These are phyloP conservation scores for Yamadazyma buinensis DNA, from an alignment of 1,139 yeast species.

Conservation along the genomic window DNA sequence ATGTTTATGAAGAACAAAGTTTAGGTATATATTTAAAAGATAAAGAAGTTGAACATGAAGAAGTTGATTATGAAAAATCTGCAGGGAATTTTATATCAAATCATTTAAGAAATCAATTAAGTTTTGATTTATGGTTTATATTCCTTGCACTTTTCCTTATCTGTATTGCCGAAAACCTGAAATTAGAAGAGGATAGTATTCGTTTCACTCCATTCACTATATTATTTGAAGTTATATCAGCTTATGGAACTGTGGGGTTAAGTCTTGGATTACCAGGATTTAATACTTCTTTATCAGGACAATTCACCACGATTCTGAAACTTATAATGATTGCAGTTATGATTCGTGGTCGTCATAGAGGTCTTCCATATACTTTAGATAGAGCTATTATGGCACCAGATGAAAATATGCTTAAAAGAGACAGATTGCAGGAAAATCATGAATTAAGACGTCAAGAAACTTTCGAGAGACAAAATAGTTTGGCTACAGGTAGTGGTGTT, in stretches of 20 bases:
- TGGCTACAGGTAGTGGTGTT: constrained; percentile 4
- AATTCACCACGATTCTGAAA: constrained; percentile 72
- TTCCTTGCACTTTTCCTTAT: constrained; percentile 81
- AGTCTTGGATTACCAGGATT: constrained; percentile 76
- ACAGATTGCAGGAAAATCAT: constrained; percentile 60
- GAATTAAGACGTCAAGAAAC: constrained; percentile 38
- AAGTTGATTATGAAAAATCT: constrained; percentile 27
- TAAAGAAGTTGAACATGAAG: constrained; percentile 22
- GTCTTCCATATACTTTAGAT: constrained; percentile 88
- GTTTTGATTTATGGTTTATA: constrained; percentile 93
- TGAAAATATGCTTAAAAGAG: constrained; percentile 64
- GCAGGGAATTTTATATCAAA: constrained; percentile 71
- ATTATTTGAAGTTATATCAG: constrained; percentile 86
- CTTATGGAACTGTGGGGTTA: constrained; percentile 94
- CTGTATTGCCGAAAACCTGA: constrained; percentile 77
- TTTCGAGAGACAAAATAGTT: constrained; percentile 22
- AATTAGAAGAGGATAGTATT: constrained; percentile 43
- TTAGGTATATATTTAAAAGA: constrained; percentile 71
- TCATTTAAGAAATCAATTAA: constrained; percentile 86
- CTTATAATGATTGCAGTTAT: constrained; percentile 83
- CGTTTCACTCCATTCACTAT: constrained; percentile 67
- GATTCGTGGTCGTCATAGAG: constrained; percentile 96
- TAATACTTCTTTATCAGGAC: constrained; percentile 66
- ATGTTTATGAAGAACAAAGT: constrained; percentile 96
- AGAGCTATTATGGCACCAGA: constrained; percentile 90